phyloP scores from a whole-genome alignment of 2,329 filamentous ascomycete species.

The Fusarium poae region DNA sequence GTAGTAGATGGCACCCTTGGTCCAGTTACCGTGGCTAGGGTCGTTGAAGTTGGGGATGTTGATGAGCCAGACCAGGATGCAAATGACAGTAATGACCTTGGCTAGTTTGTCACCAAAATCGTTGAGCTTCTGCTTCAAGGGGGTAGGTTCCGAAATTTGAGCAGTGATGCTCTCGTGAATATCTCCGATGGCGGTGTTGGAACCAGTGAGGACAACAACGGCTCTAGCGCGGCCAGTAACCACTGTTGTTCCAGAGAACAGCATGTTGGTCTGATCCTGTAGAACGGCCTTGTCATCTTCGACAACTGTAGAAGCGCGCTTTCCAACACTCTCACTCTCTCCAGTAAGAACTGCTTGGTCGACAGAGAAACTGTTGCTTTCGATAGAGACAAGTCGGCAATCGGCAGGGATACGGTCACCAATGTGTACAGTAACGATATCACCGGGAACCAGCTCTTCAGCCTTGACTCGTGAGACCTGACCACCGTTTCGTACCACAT shows the following conservation, averaged over 20 bases:
- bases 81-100: constrained; percentile 98
- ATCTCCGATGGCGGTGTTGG: constrained; percentile 94
- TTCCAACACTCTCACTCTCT: constrained; percentile 96
- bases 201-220: constrained; percentile 89
- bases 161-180: constrained; percentile 99
- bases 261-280: constrained; percentile 97
- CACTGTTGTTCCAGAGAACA: constrained; percentile 98
- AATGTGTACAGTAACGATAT: constrained; percentile 88
- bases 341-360: constrained; percentile 98
- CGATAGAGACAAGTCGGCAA: constrained; percentile 88
- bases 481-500: constrained; percentile 85
- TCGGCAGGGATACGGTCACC: constrained; percentile 96
- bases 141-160: constrained; percentile 97
- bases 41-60: constrained; percentile 98
- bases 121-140: constrained; percentile 98
- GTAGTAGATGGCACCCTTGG: constrained; percentile 99
- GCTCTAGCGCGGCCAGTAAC: constrained; percentile 94
- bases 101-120: constrained; percentile 96
- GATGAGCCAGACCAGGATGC: constrained; percentile 96
- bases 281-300: constrained; percentile 88
- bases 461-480: constrained; percentile 87
- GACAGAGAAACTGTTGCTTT: constrained; percentile 97
- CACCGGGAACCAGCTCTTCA: constrained; percentile 96
- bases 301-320: constrained; percentile 76
- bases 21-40: constrained; percentile 90